Evolutionary conservation across 192 early-diverging fungal species (phyloP).

Genomic region (Linnemannia zychae): DNA sequence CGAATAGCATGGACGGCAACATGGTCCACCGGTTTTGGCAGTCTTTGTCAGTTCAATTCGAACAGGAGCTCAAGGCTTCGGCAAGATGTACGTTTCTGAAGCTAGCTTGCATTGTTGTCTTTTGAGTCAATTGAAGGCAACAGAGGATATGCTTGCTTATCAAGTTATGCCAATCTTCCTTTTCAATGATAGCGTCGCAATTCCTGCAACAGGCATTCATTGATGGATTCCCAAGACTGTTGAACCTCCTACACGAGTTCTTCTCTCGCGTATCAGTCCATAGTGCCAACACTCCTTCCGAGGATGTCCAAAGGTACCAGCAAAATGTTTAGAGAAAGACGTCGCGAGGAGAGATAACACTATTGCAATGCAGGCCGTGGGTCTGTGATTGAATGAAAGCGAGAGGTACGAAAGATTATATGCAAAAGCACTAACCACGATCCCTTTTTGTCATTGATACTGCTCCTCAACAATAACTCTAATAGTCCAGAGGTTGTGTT

Average conservation of each 20-base stretch:
- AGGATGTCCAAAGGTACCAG: conserved; percentile 65
- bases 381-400: neutral
- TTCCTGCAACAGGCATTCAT: conserved; percentile 67
- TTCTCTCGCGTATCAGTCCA: conserved; percentile 67
- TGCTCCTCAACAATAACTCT: neutral
- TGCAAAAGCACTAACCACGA: neutral
- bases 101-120: neutral
- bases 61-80: conserved; percentile 64
- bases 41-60: conserved; percentile 64
- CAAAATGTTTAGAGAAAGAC: too few species aligned
- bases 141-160: neutral
- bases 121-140: neutral
- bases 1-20: conserved; percentile 63
- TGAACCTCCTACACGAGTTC: conserved; percentile 66
- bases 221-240: conserved; percentile 65
- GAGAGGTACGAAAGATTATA: neutral
- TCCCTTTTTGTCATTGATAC: conserved; percentile 4
- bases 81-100: conserved; percentile 59
- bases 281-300: conserved; percentile 53
- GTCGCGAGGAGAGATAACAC: neutral
- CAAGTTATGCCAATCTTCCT: neutral
- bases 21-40: conserved; percentile 70
- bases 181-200: conserved; percentile 54
- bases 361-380: neutral
- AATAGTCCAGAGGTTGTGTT: conserved; percentile 53